Base-by-base conservation (phyloP, 2,329 filamentous ascomycete genomes). In the Tympanopsis confertula region DNA sequence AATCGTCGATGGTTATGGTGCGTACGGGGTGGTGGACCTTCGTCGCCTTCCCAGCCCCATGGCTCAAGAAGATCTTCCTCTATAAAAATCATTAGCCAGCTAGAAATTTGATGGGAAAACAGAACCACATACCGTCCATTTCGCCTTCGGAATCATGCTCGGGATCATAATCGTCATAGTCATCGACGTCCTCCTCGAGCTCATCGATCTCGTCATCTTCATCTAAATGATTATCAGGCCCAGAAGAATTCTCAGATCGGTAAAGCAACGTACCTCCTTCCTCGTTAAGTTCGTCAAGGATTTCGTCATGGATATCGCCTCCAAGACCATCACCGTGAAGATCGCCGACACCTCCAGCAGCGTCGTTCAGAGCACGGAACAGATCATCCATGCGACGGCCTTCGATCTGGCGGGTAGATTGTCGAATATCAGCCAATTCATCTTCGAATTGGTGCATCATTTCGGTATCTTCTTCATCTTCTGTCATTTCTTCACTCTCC, bases 401-500 rank as follows among this genome's bases (percentile, higher is more conserved):
- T 13, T 33, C 30, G 17, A 10, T 15, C 10, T 18, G 30, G 15
- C 10, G 30, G 15, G 10, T 15, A 10, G 51, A 53, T 43, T 52
- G 54, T 41, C 60, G 54, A 33, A 33, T 33, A 17, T 33, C 30
- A 15, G 30, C 30, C 15, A 33, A 18, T 15, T 33, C 10, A 18
- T 33, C 30, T 18, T 33, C 30, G 30, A 33, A 33, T 15, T 33
- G 30, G 17, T 33, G 7, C 30, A 33, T n/a, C 53, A 54, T 33
- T 17, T 33, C 30, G 12, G 30, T 15, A 7, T 33, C 30, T 18
- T 33, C 30, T 7, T 33, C 30, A 33, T 58, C 55, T 35, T 70
- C 68, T 32, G 71, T 68, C 39, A 70, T 63, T 20, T 75, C 72
- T 35, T 74, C 30, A 15, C 30, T 33, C 17, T 33, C 30, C 30